Evolutionary conservation across 306 rosid genomes (phyloP).

Genomic region (Quercus engelmannii): DNA sequence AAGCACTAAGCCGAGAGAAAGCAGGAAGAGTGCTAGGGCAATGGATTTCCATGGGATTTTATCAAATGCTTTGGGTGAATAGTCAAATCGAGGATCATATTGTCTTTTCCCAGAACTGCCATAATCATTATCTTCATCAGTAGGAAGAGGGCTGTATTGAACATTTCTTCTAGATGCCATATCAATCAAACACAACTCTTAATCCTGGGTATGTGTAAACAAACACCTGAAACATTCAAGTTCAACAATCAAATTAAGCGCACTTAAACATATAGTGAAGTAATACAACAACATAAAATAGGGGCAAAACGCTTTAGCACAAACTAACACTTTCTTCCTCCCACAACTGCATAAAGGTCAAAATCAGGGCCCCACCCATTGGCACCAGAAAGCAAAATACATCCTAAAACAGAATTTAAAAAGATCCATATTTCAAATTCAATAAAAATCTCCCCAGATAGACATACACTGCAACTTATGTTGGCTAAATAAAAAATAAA

Average conservation of each 20-base stretch:
- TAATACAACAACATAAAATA: background rate
- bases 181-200: background rate
- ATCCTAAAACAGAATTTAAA: background rate
- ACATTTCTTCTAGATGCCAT: slow-evolving; percentile 8
- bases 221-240: background rate
- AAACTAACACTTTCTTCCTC: background rate
- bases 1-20: slow-evolving; percentile 68
- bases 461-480: background rate
- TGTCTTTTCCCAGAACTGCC: slow-evolving; percentile 32
- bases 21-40: slow-evolving; percentile 73
- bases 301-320: background rate
- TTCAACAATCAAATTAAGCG: background rate
- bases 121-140: slow-evolving; percentile 49
- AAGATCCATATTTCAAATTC: background rate
- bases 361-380: background rate
- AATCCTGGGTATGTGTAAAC: background rate
- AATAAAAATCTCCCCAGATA: background rate
- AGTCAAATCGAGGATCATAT: slow-evolving; percentile 85
- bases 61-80: slow-evolving; percentile 68
- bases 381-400: background rate
- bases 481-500: background rate
- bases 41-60: slow-evolving; percentile 96
- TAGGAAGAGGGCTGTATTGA: slow-evolving; percentile 2
- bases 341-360: background rate
- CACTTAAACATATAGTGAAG: background rate